A percentile compares a stretch with the other conserved stretches of the same genome.
phyloP scores from a whole-genome alignment of 306 rosid genomes.

The Sechiopsis laciniata region DNA sequence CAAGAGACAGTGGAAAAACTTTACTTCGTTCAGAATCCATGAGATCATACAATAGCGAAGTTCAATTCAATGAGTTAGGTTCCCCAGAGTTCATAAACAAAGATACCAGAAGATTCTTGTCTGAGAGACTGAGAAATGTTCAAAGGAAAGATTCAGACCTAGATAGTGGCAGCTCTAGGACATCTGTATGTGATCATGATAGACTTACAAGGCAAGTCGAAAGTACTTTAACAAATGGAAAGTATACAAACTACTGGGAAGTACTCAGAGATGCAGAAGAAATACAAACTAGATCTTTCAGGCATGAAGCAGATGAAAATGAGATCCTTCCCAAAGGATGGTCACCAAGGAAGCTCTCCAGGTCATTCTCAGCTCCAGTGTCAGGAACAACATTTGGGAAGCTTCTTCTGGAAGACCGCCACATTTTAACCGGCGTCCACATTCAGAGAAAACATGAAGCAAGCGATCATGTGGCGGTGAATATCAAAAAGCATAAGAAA shows the following conservation, averaged over 20 bases:
- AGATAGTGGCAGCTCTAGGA: slow-evolving; percentile 39
- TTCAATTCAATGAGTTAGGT: slow-evolving; percentile 44
- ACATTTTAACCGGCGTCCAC: slow-evolving; percentile 76
- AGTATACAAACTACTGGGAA: slow-evolving; percentile 36
- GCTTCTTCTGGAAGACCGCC: slow-evolving; percentile 97
- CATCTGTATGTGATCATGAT: slow-evolving; percentile 41
- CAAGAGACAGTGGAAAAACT: slow-evolving; percentile 52
- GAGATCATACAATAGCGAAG: slow-evolving; percentile 59
- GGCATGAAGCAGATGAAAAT: slow-evolving; percentile 50
- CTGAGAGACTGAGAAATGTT: slow-evolving; percentile 59
- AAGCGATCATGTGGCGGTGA: slow-evolving; percentile 39
- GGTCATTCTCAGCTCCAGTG: slow-evolving; percentile 94
- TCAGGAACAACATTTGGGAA: slow-evolving; percentile 95
- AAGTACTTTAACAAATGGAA: slow-evolving; percentile 29
- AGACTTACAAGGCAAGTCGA: slow-evolving; percentile 31
- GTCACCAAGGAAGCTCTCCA: slow-evolving; percentile 79
- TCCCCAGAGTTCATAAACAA: slow-evolving; percentile 58
- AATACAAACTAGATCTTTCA: slow-evolving; percentile 73
- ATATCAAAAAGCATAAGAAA: slow-evolving; percentile 52
- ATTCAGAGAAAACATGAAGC: slow-evolving; percentile 89
- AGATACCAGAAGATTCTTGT: slow-evolving; percentile 61
- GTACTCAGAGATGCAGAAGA: slow-evolving; percentile 41
- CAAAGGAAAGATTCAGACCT: slow-evolving; percentile 40
- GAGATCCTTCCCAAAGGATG: slow-evolving; percentile 44
- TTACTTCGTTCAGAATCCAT: slow-evolving; percentile 62